phyloP scores from a whole-genome alignment of 768 basidiomycete species.

The Tricholoma hemisulphureum region DNA sequence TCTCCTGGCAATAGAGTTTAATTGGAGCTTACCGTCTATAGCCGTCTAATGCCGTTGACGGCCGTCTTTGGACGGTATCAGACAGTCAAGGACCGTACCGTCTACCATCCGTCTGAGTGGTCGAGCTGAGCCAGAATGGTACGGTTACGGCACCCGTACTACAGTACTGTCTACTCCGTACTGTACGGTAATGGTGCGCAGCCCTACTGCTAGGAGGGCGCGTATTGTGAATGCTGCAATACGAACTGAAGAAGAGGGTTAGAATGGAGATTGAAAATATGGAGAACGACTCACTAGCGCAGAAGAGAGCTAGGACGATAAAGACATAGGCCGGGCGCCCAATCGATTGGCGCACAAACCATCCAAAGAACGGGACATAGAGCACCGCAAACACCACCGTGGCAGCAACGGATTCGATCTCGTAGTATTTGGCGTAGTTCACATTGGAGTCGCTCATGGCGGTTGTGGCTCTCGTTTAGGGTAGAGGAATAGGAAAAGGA shows the following conservation, averaged over 20 bases:
- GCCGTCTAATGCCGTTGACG: neutral
- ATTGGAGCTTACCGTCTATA: no score
- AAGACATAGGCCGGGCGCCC: constrained; percentile 33
- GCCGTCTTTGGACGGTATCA: neutral
- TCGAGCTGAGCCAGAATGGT: neutral
- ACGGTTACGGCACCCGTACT: no score
- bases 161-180: no score
- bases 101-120: neutral
- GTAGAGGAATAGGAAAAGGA: neutral
- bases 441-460: constrained; percentile 5
- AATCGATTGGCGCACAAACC: constrained; percentile 31
- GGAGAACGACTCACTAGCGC: constrained; percentile 29
- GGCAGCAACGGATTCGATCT: constrained; percentile 34
- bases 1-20: no score
- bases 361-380: constrained; percentile 30
- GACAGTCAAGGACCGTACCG: neutral
- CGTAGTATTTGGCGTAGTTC: constrained; percentile 34
- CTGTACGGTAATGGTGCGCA: no score
- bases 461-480: no score
- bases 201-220: constrained; percentile 35
- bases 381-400: constrained; percentile 35
- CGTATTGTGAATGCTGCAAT: constrained; percentile 40
- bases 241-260: constrained; percentile 32
- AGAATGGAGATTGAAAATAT: neutral
- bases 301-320: constrained; percentile 36